Base-by-base conservation (phyloP, 345 rosid species). In the Acer negundo region DNA sequence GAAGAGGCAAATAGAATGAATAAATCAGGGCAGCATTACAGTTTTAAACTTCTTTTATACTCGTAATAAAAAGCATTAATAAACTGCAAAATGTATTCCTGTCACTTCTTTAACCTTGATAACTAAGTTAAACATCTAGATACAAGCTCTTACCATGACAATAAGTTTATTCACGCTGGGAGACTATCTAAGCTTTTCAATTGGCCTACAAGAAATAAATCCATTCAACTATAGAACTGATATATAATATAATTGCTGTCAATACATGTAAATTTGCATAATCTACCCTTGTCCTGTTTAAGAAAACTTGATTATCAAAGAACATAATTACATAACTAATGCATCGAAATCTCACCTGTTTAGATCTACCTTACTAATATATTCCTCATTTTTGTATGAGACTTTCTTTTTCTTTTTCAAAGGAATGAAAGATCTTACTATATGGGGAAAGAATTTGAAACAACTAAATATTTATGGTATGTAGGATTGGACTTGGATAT, bases 81-180 rank as follows among this genome's bases (percentile, higher is more conserved):
- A 31, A 51, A 51, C n/a, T 13, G 56, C 7, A 51, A 51, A 7
- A 22, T 35, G 51, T 19, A 58, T 24, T 13, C 56, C 31, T 31
- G 19, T 46, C 31, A 76, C 46, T 40, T 47, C 75, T 22, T 55
- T 64, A 15, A 17, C 46, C 46, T 42, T 42, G 46, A 42, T 42
- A 61, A 69, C 49, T 44, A 59, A 24, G 58, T 66, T 73, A 56
- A 51, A 46, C 62, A 74, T 22, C 78, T 72, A 74, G 68, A 61
- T 58, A 42, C 58, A 76, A 79, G 75, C 77, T 61, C 84, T 75
- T 88, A 95, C 98, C 95, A 93, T 93, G 46, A 42, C 46, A 20
- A 95, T 91, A 78, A 86, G 88, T 80, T 91, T 95, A 91, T 95
- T 95, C 98, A 91, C 90, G 82, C 93, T 95, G 72, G 98, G 91